phyloP scores from a whole-genome alignment of 305 asterid species.

The Fraxinus floribunda region DNA sequence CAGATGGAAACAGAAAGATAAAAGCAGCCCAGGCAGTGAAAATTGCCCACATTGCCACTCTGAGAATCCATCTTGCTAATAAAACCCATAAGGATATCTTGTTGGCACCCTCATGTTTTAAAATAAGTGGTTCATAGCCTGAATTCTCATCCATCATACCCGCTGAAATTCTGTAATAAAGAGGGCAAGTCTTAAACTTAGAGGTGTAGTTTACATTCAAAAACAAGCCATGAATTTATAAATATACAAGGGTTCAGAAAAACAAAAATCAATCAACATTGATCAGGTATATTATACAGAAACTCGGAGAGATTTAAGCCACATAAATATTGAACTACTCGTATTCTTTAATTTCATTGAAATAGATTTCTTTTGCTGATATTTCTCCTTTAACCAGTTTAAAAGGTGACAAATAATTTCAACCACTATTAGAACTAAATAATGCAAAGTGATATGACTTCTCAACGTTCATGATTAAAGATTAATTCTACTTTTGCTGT shows the following conservation, averaged over 20 bases:
- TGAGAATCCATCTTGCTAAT: constrained; percentile 49
- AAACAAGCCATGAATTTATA: constrained; percentile 9
- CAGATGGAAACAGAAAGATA: constrained; percentile 48
- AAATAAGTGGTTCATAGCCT: constrained; percentile 45
- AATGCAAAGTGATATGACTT: neutral
- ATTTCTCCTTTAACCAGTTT: neutral
- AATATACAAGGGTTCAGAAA: constrained; percentile 8
- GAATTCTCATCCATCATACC: constrained; percentile 51
- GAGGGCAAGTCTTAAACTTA: neutral
- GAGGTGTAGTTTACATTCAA: neutral
- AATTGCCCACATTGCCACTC: constrained; percentile 51
- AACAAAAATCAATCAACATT: constrained; percentile 29
- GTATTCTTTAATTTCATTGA: neutral
- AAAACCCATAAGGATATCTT: constrained; percentile 34
- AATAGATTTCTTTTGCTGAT: neutral
- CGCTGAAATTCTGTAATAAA: neutral
- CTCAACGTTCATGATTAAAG: neutral
- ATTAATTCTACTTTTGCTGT: neutral
- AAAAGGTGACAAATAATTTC: neutral
- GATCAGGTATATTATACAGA: neutral
- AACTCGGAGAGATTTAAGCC: constrained; percentile 15
- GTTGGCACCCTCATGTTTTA: constrained; percentile 28
- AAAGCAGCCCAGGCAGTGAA: constrained; percentile 62
- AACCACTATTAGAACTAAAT: neutral
- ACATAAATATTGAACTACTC: neutral